phyloP scores from a whole-genome alignment of 192 early-diverging fungal species.

The Chytriomyces hyalinus region DNA sequence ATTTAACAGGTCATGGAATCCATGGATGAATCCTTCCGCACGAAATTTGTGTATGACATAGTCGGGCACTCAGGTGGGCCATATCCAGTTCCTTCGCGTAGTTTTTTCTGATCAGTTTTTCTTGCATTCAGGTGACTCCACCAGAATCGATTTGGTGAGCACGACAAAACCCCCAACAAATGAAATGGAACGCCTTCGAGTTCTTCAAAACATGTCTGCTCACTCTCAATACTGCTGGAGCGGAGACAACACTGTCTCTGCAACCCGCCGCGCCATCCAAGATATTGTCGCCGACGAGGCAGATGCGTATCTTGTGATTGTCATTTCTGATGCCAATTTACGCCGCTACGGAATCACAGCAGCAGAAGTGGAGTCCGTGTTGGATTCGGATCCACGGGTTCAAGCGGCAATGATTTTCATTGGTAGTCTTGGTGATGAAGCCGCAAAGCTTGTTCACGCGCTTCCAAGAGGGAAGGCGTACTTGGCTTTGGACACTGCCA shows the following conservation, averaged over 20 bases:
- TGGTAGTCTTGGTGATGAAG: conserved; percentile 72
- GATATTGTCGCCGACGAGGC: conserved; percentile 73
- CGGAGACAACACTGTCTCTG: conserved; percentile 75
- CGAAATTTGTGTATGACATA: conserved; percentile 79
- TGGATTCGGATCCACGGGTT: conserved; percentile 72
- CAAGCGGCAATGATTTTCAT: conserved; percentile 76
- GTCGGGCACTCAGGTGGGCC: conserved; percentile 62
- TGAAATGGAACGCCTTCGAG: conserved; percentile 73
- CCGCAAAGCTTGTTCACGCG: conserved; percentile 47
- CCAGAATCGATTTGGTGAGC: conserved; percentile 72
- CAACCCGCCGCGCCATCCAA: conserved; percentile 66
- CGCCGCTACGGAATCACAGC: conserved; percentile 74
- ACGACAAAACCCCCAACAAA: conserved; percentile 72
- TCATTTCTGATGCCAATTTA: conserved; percentile 80
- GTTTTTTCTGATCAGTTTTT: neutral
- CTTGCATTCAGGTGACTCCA: conserved; percentile 54
- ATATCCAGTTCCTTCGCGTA: neutral
- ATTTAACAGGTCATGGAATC: conserved; percentile 61
- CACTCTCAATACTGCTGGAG: conserved; percentile 80
- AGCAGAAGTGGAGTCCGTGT: conserved; percentile 61
- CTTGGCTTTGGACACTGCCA: conserved; percentile 40
- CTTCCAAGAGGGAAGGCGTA: conserved; percentile 45
- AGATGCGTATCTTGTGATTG: conserved; percentile 77
- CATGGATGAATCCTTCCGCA: conserved; percentile 66
- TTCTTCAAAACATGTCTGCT: conserved; percentile 70